Evolutionary conservation across 768 basidiomycete genomes (phyloP), one percentile per base, ranked within the genome.

Genomic region (Suillus ampliporus): DNA sequence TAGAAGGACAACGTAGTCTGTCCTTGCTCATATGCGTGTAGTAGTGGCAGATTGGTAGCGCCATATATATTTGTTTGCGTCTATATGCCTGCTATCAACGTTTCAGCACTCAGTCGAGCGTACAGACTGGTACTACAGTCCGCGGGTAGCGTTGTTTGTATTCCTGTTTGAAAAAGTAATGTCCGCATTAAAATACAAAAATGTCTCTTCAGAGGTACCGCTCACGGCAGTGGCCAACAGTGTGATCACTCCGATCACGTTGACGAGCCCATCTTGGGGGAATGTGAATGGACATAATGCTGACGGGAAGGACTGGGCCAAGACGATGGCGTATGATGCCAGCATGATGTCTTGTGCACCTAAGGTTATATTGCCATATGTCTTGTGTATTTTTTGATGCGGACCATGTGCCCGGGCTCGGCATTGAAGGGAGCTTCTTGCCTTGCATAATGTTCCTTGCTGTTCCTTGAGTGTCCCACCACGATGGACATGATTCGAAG

Each of bases 291-390:
- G 21, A 54, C 9, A 21, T 37, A 35, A n/a, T 21, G 13, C 13
- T 35, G 21, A 50, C 48, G 15, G 15, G 14, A 54, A n/a, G 9
- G 9, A 26, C 23, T 17, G 8, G 37, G 53, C 53, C 37, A 54
- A 54, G 15, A 11, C 35, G 53, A 6, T 28, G 13, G 11, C 13
- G 21, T 13, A 23, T 46, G 35, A 48, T 14, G 35, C 21, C 35
- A 53, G 1, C 35, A 37, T 37, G 4, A 40, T 14, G 23, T 26
- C 23, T 5, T 19, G 28, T 50, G 15, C 28, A 50, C 48, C 26
- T 50, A 26, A 50, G 48, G 48, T 5, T 17, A 48, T 48, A 50
- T 28, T 28, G 48, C 48, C 48, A 50, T 31, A 19, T 51, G 50
- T 28, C 28, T 28, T 51, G 19, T 51, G 50, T 28, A 51, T n/a